Base-by-base conservation (phyloP, 2,329 filamentous ascomycete species). In the Scedosporium dehoogii region DNA sequence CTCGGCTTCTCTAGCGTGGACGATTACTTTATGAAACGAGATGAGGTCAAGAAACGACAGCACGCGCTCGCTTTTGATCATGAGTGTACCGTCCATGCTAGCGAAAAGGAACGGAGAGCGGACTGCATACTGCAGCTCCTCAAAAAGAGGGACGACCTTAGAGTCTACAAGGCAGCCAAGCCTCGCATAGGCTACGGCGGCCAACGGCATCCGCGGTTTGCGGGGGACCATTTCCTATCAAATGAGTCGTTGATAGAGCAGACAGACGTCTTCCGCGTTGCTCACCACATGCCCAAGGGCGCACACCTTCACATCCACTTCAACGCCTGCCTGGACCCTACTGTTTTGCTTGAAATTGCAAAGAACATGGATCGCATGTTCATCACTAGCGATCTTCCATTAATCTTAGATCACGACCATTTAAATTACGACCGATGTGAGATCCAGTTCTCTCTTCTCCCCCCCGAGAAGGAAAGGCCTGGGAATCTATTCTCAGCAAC, bases 231-330 rank as follows among this genome's bases (percentile, higher is more conserved):
- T 69, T 87, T 85, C 68, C 73, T 86, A 25, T 77, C 79, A 60
- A 85, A 85, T 67, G 70, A 76, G 55, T 71, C 79, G 61, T 71
- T 83, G 48, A 83, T 88, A 66, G 72, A 79, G 44, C 60, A 78
- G 57, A 89, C 87, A 7, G 72, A 75, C 53, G 69, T 91, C 14
- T 84, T 85, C 67, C 67, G 76, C 29, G 79, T 88, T 27, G 81
- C 85, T 5, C 75, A 75, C 38, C 69, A 72, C 63, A 81, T 89
- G 77, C 89, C 89, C 51, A 92, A 92, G 72, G 89, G 88, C 2
- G 81, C 82, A 0, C 86, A 91, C 69, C 76, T 91, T 25, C 89
- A 92, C 71, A 82, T 91, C 25, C 89, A 92, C 71, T 91, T 90
- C 77, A 92, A 91, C 70, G 82, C 88, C n/a, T 89, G 88, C 64